Evolutionary conservation across 2,329 filamentous ascomycete species (phyloP).

Genomic region (Diplodia scrobiculata): DNA sequence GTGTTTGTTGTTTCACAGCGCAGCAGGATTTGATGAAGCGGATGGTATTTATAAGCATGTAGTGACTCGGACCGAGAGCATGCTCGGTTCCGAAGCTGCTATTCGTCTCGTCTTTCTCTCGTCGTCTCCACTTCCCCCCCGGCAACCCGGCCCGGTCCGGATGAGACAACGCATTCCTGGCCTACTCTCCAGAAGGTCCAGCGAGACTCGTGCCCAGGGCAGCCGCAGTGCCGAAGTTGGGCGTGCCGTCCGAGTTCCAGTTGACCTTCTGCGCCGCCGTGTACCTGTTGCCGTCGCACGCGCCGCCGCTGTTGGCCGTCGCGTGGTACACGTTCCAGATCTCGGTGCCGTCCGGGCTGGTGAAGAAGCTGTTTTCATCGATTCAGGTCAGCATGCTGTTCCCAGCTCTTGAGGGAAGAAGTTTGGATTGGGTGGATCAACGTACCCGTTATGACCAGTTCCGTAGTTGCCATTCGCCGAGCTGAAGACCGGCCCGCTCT

Average conservation of each 20-base stretch:
- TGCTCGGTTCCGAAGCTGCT: neutral
- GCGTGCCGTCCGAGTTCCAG: conserved; percentile 55
- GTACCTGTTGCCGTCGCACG: conserved; percentile 58
- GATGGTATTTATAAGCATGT: neutral
- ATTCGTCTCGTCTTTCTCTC: neutral
- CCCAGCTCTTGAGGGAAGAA: neutral
- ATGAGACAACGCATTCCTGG: neutral
- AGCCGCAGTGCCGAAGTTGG: conserved; percentile 53
- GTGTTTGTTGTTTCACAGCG: neutral
- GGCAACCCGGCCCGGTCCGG: neutral
- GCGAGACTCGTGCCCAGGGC: conserved; percentile 39
- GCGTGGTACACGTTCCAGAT: conserved; percentile 62
- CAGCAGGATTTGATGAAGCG: neutral
- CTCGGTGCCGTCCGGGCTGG: conserved; percentile 57
- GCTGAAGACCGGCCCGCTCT: conserved; percentile 56
- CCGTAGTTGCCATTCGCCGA: conserved; percentile 61
- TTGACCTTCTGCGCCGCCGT: conserved; percentile 57
- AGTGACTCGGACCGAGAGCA: neutral
- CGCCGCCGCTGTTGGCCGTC: conserved; percentile 52
- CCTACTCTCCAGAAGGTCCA: conserved; percentile 44
- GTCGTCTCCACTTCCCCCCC: neutral
- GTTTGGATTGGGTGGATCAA: neutral
- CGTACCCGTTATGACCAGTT: conserved; percentile 56
- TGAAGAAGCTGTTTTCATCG: conserved; percentile 54
- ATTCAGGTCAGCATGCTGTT: neutral